A percentile compares a stretch with the other conserved stretches of the same genome.
These are phyloP conservation scores for Coemansia sp. DNA, from an alignment of 192 early-diverging fungal species.

Conservation along the genomic window DNA sequence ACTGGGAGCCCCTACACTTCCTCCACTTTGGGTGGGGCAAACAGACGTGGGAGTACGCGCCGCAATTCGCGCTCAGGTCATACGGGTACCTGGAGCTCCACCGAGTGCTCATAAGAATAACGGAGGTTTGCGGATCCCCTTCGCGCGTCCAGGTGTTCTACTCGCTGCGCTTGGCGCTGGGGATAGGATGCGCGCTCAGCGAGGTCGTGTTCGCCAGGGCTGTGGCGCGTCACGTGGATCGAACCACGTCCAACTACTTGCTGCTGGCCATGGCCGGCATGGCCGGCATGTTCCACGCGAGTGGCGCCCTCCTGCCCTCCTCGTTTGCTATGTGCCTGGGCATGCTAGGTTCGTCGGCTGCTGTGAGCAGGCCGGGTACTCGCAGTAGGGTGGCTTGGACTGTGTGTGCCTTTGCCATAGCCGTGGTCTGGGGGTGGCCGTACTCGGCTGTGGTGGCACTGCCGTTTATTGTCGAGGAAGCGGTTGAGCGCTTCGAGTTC, in stretches of 20 bases:
- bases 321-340: slow-evolving; percentile 89
- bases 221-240: slow-evolving; percentile 60
- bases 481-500: slow-evolving; percentile 42
- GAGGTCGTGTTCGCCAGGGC: slow-evolving; percentile 71
- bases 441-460: slow-evolving; percentile 74
- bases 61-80: slow-evolving; percentile 82
- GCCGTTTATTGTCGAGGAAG: slow-evolving; percentile 74
- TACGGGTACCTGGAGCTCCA: slow-evolving; percentile 76
- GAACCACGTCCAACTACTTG: slow-evolving; percentile 66
- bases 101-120: slow-evolving; percentile 45
- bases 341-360: slow-evolving; percentile 70
- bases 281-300: slow-evolving; percentile 86
- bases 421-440: slow-evolving; percentile 81
- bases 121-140: slow-evolving; percentile 42
- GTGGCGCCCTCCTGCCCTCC: slow-evolving; percentile 82
- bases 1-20: slow-evolving; percentile 94
- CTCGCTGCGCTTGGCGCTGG: slow-evolving; percentile 64
- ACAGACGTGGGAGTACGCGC: slow-evolving; percentile 97
- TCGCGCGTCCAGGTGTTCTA: slow-evolving; percentile 67
- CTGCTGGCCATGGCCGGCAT: slow-evolving; percentile 61
- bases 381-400: slow-evolving; percentile 56
- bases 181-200: slow-evolving; percentile 58
- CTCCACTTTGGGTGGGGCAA: slow-evolving; percentile 79
- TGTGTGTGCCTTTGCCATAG: slow-evolving; percentile 62
- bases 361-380: slow-evolving; percentile 57